phyloP scores from a whole-genome alignment of 306 rosid genomes.

The Castanea crenata region DNA sequence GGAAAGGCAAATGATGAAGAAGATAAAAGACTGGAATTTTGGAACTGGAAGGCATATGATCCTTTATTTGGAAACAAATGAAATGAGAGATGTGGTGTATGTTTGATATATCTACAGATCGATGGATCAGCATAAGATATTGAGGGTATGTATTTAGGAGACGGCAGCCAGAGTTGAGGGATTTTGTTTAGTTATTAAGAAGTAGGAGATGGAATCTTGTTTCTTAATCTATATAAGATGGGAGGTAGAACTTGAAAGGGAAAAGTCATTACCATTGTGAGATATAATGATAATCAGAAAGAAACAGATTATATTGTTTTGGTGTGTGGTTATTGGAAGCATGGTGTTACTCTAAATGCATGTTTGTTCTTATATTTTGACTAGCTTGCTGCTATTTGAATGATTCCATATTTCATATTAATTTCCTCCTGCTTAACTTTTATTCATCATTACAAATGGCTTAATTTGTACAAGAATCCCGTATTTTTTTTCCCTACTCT shows the following conservation, averaged over 20 bases:
- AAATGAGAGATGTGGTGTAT: background rate
- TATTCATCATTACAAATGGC: background rate
- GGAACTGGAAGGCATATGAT: background rate
- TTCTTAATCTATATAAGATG: background rate
- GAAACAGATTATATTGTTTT: background rate
- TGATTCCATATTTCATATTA: background rate
- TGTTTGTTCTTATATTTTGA: background rate
- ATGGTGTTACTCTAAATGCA: background rate
- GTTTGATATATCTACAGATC: background rate
- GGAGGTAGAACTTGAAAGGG: background rate
- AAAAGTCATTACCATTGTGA: background rate
- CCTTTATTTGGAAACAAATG: background rate
- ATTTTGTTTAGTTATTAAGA: background rate
- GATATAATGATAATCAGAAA: background rate
- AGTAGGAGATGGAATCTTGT: background rate
- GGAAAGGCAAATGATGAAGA: background rate
- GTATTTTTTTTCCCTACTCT: background rate
- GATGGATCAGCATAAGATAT: background rate
- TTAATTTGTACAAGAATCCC: background rate
- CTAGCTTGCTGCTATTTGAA: background rate
- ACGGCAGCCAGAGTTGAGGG: background rate
- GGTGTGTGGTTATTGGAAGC: background rate
- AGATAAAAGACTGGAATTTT: background rate
- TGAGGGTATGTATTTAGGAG: background rate
- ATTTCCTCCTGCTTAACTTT: background rate